Conservation (phyloP, 495 filamentous ascomycete species). For the Aspergillus haitiensis region DNA sequence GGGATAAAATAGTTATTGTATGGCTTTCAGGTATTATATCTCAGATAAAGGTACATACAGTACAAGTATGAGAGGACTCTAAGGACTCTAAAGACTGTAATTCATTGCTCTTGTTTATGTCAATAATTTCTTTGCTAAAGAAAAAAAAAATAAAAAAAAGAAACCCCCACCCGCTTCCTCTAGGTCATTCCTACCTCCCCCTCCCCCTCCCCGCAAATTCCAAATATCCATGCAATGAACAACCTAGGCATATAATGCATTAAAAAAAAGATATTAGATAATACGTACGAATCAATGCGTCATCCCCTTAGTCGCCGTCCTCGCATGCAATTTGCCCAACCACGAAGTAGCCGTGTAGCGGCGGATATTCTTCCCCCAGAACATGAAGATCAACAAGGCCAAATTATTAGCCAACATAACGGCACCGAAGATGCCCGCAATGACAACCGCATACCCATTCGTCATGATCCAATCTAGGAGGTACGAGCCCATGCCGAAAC, state of each 20-base stretch:
- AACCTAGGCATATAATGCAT: too few species aligned
- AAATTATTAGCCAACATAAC: slow-evolving; percentile 59
- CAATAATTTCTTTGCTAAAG: neutral
- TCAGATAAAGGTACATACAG: too few species aligned
- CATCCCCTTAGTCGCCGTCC: slow-evolving; percentile 39
- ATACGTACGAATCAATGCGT: slow-evolving; percentile 32
- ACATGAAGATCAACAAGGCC: slow-evolving; percentile 53
- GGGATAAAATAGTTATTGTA: too few species aligned
- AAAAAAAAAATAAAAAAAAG: neutral
- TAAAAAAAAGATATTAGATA: too few species aligned
- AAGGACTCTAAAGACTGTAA: too few species aligned
- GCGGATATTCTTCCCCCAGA: slow-evolving; percentile 58
- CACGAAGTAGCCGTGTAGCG: slow-evolving; percentile 50
- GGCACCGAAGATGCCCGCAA: slow-evolving; percentile 57
- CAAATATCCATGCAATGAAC: too few species aligned
- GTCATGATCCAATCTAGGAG: slow-evolving; percentile 59
- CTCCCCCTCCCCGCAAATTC: too few species aligned
- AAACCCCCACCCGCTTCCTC: neutral
- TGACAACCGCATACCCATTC: slow-evolving; percentile 56
- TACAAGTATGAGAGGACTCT: too few species aligned
- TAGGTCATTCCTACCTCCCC: too few species aligned
- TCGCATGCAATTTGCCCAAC: slow-evolving; percentile 52
- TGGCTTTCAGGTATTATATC: too few species aligned
- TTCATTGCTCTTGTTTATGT: too few species aligned
- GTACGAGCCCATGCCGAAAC: slow-evolving; percentile 60